These are phyloP conservation scores for Ensete ventricosum DNA, from an alignment of 176 grass and related monocot genomes.

Conservation along the genomic window DNA sequence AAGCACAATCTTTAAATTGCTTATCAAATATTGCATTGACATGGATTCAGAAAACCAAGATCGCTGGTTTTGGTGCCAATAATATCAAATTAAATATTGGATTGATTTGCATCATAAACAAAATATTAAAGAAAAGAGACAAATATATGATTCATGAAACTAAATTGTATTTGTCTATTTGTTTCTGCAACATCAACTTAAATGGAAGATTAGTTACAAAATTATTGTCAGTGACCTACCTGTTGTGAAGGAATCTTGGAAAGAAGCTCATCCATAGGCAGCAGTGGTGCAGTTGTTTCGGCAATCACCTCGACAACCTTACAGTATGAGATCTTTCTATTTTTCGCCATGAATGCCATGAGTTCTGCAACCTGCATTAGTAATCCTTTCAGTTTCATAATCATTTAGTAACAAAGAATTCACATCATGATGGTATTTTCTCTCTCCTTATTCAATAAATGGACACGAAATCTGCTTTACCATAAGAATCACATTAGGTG, in stretches of 20 bases:
- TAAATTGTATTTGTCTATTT: not conserved
- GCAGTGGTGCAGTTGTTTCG: slow-evolving; percentile 63
- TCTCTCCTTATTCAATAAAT: not conserved
- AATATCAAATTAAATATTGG: not conserved
- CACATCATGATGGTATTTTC: not conserved
- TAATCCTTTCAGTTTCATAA: not conserved
- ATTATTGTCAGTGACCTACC: slow-evolving; percentile 25
- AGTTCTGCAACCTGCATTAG: slow-evolving; percentile 59
- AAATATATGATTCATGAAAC: not conserved
- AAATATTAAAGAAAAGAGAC: too few species aligned
- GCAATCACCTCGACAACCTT: slow-evolving; percentile 73
- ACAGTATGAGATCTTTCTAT: slow-evolving; percentile 52
- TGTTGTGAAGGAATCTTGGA: slow-evolving; percentile 43
- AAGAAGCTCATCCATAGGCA: slow-evolving; percentile 73
- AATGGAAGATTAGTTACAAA: not conserved
- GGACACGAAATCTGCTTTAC: not conserved
- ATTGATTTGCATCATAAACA: too few species aligned
- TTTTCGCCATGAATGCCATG: slow-evolving; percentile 59
- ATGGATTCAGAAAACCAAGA: not conserved
- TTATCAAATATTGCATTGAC: not conserved
- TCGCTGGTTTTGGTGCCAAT: too few species aligned
- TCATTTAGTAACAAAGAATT: not conserved
- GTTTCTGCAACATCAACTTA: not conserved
- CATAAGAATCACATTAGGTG: too few species aligned
- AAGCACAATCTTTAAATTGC: not conserved